Evolutionary conservation across 192 early-diverging fungal species (phyloP), one percentile per base, ranked within the genome.

Genomic region (Rhizoclosmatium sp.): DNA sequence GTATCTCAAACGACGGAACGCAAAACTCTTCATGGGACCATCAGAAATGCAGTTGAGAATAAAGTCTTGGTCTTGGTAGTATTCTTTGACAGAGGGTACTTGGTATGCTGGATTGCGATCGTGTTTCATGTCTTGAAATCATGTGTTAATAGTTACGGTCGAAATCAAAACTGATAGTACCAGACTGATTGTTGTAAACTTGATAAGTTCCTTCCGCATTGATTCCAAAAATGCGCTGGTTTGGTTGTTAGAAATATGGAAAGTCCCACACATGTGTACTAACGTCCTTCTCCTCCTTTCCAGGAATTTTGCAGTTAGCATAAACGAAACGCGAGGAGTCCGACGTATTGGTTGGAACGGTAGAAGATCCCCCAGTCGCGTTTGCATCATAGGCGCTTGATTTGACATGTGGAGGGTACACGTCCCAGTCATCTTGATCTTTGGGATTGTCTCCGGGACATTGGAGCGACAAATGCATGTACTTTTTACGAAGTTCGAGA

Each of bases 1-100:
- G 85, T 95, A 97, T 5, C 93, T 88, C 65, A 99, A 85, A 39
- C 97, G 89, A 56, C 95, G 87, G 79, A 92, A 99, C 0, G 95
- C 94, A 86, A 95, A 97, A 66, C 91, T 93, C 85, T 99, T 99
- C 44, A 94, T 89, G 1, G 97, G 97, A 0, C 97, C 97, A 81
- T 96, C 95, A 0, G 91, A 91, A 47, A 96, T 93, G 0, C 90
- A 85, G 12, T 89, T 85, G 12, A 95, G 82, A 47, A 98, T 87
- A 69, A 82, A 94, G 65, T 98, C 93, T 65, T 95, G 85, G 71
- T 98, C 95, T 79, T 87, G 79, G 82, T 89, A 98, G 81, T 95
- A 98, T 74, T 97, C 94, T 65, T 90, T 92, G 67, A 92, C 90
- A 47, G 83, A 84, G n/a, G 94, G 94, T 19, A 94, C 88, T 3